Evolutionary conservation across 331 rosid species (phyloP), one percentile per base, ranked within the genome.

Genomic region (Spiraea crenata): DNA sequence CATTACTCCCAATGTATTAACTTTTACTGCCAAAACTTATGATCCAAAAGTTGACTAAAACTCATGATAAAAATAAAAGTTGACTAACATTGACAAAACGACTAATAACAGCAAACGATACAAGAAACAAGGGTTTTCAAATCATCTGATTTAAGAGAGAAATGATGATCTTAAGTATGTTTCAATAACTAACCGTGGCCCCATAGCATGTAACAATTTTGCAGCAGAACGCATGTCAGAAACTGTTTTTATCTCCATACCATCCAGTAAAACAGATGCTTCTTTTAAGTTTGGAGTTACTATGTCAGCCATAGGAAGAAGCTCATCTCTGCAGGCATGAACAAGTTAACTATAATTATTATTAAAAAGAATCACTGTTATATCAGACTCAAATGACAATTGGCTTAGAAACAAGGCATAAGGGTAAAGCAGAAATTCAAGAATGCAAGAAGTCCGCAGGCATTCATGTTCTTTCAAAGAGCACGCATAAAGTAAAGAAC

Each of bases 261-360:
- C 88, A 66, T 85, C 95, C 73, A 93, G 91, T 77, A 93, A 84
- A 63, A 80, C 91, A 37, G 97, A 84, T n/a, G 98, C 96, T 86
- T 90, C 97, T 74, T 85, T 93, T 73, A 90, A 50, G 84, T 93
- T 93, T 79, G 98, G 98, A 60, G 98, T 93, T 64, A 90, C 85
- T 67, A 93, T 81, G 81, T 89, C 89, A 41, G 96, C 88, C 83
- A 89, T 82, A 70, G 97, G 98, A 76, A 93, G 81, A 80, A 93
- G 89, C 75, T 87, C 85, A 69, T 90, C 89, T 79, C 97, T 93
- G 92, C 81, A 80, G 57, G 76, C 72, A 80, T 72, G 61, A 84
- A 76, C 77, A 72, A 67, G 37, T 40, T 57, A 67, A 54, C 37
- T 20, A 45, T 12, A 49, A 71, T 35, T 17, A 70, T 35, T 17